These are phyloP conservation scores for Lactarius hatsudake DNA, from an alignment of 768 basidiomycete genomes.

Conservation along the genomic window DNA sequence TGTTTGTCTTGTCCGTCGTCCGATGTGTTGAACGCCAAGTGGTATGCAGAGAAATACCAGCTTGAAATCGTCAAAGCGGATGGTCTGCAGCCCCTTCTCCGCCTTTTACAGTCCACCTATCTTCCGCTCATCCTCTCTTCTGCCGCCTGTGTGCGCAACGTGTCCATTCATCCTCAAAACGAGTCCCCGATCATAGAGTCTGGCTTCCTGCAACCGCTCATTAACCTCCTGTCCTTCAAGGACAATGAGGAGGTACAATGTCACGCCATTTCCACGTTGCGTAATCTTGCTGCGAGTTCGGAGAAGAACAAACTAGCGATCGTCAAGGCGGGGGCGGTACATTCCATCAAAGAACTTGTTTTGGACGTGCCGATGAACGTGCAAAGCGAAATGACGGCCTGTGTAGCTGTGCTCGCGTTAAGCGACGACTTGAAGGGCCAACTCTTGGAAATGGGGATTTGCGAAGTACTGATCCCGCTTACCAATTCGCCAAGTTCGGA, in stretches of 20 bases:
- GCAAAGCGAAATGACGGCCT: conserved; percentile 99
- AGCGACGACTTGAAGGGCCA: conserved; percentile 98
- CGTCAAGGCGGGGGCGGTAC: conserved; percentile 95
- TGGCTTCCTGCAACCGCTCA: conserved; percentile 93
- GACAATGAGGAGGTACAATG: conserved; percentile 99
- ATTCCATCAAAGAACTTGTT: conserved; percentile 95
- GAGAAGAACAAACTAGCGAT: conserved; percentile 99
- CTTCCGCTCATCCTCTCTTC: conserved; percentile 97
- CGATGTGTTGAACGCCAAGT: not conserved
- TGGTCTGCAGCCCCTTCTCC: conserved; percentile 86
- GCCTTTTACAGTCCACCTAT: conserved; percentile 93
- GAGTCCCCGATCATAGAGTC: conserved; percentile 99
- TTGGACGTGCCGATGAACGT: conserved; percentile 94
- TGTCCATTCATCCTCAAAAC: conserved; percentile 97
- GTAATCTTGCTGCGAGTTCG: conserved; percentile 93
- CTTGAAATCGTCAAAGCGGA: conserved; percentile 97
- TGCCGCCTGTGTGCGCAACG: conserved; percentile 97
- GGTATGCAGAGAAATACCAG: conserved; percentile 88
- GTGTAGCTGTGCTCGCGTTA: conserved; percentile 92
- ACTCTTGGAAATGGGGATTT: conserved; percentile 96
- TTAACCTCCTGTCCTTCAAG: conserved; percentile 95
- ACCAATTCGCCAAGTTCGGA: conserved; percentile 96
- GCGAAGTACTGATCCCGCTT: conserved; percentile 93
- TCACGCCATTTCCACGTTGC: conserved; percentile 95
- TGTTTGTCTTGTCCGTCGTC: not conserved